Evolutionary conservation across 345 rosid genomes (phyloP).

Genomic region (Diplotaxis tenuifolia): DNA sequence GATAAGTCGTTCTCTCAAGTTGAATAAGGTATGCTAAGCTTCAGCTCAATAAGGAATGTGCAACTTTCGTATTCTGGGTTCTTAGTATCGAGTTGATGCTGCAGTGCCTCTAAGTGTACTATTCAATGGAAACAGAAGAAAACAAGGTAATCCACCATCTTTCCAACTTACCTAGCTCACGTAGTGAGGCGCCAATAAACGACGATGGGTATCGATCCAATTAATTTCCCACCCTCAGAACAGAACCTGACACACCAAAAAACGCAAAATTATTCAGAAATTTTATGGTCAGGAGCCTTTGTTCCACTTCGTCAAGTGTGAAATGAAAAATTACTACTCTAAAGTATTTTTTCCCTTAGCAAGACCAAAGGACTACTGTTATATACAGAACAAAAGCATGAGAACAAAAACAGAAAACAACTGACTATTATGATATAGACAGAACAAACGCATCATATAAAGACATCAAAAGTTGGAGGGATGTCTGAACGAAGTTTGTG

Average conservation of each 20-base stretch:
- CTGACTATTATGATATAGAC: neutral
- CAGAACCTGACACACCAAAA: slow-evolving; percentile 54
- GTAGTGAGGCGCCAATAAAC: slow-evolving; percentile 71
- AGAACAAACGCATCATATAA: neutral
- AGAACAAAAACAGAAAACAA: neutral
- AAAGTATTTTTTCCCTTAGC: neutral
- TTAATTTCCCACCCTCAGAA: slow-evolving; percentile 89
- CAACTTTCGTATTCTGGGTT: slow-evolving; percentile 70
- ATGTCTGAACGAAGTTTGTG: slow-evolving; percentile 66
- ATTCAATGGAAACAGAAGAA: slow-evolving; percentile 87
- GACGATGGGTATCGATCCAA: slow-evolving; percentile 96
- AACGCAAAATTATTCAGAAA: neutral
- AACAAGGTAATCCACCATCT: slow-evolving; percentile 90
- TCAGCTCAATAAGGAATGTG: slow-evolving; percentile 81
- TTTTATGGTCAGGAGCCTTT: neutral
- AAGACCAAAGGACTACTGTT: neutral
- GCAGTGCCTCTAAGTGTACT: slow-evolving; percentile 84
- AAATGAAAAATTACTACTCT: too few relatives aligned
- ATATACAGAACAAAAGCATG: too few relatives aligned
- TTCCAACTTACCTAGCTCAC: slow-evolving; percentile 77
- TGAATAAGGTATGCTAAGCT: slow-evolving; percentile 69
- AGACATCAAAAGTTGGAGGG: slow-evolving; percentile 35
- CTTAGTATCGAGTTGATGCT: slow-evolving; percentile 74
- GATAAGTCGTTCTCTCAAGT: slow-evolving; percentile 78
- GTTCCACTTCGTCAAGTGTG: neutral